Evolutionary conservation across 1,284 basidiomycete species (phyloP), one percentile per base, ranked within the genome.

Genomic region (Athelia sp.): DNA sequence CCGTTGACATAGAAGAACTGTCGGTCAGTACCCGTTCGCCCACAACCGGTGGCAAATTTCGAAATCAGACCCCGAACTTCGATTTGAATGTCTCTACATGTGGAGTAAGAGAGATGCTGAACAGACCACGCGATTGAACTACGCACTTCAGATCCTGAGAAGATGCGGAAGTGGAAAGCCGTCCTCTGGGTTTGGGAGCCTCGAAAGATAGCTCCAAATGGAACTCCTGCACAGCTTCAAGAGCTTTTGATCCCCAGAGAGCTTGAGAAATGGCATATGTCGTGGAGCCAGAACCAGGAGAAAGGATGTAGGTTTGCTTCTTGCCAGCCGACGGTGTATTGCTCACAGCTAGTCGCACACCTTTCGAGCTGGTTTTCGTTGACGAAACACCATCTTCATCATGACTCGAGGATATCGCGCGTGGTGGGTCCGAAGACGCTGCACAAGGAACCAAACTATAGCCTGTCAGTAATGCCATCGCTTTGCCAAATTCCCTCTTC

Each of bases 1-100:
- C 93, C 92, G 60, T 99, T 99, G 59, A 99, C 76, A 62, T 88
- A 99, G 68, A 93, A 93, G 67, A 90, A 98, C 59, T 98, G 96
- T 1, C 95, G 72, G 62, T 98, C 97, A 0, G 84, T 78, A 11
- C 83, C 82, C 1, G 81, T 76, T 29, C 93, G 72, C 2, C 95
- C 96, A 49, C 80, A 78, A 0, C 83, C 84, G 1, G 81, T 66
- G 0, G 76, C 59, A 49, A 93, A 93, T 58, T 84, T 88, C 4
- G 92, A 95, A 29, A 93, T 79, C 1, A 93, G 69, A 1, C 93
- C 93, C 26, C 74, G 75, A 0, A 93, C 78, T 11, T 66, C 63
- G n/a, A 92, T 74, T 10, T 67, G 61, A 4, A 78, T 77, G 2
- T 68, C 61, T 17, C 56, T 44, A 3, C 26, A 29, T 13, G 26